These are phyloP conservation scores for Cutaneotrichosporon cyanovorans DNA, from an alignment of 1,284 basidiomycete genomes.

Conservation along the genomic window DNA sequence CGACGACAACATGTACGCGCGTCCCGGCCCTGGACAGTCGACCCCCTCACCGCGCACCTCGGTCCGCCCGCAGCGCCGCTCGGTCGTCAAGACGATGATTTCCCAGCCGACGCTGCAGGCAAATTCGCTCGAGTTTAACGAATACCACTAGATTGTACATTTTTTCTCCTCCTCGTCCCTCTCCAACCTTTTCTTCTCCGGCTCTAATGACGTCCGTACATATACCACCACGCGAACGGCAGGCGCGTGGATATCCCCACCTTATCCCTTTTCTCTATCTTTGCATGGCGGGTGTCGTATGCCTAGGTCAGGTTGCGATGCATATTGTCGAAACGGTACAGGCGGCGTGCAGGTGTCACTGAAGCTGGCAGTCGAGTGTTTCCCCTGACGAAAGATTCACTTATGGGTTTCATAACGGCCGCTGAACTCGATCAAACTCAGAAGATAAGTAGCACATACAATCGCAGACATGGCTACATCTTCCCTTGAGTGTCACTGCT, in stretches of 20 bases:
- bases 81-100: slow-evolving; percentile 43
- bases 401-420: no score
- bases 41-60: slow-evolving; percentile 12
- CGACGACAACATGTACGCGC: slow-evolving; percentile 40
- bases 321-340: slow-evolving; percentile 14
- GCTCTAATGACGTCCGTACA: background rate
- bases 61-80: slow-evolving; percentile 16
- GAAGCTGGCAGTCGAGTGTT: no score
- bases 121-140: slow-evolving; percentile 45
- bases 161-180: background rate
- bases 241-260: no score
- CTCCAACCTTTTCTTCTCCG: background rate
- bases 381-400: no score
- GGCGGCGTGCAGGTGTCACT: no score
- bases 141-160: slow-evolving; percentile 20
- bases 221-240: slow-evolving; percentile 11
- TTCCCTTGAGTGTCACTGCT: no score
- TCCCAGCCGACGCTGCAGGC: slow-evolving; percentile 43
- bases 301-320: slow-evolving; percentile 10
- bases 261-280: slow-evolving; percentile 8
- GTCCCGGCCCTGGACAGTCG: slow-evolving; percentile 20
- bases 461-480: no score
- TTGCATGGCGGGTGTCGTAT: slow-evolving; percentile 19
- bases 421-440: no score
- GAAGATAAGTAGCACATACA: no score